Evolutionary conservation across 2,329 filamentous ascomycete genomes (phyloP), one percentile per base, ranked within the genome.

Genomic region (Xylariaceae sp.): DNA sequence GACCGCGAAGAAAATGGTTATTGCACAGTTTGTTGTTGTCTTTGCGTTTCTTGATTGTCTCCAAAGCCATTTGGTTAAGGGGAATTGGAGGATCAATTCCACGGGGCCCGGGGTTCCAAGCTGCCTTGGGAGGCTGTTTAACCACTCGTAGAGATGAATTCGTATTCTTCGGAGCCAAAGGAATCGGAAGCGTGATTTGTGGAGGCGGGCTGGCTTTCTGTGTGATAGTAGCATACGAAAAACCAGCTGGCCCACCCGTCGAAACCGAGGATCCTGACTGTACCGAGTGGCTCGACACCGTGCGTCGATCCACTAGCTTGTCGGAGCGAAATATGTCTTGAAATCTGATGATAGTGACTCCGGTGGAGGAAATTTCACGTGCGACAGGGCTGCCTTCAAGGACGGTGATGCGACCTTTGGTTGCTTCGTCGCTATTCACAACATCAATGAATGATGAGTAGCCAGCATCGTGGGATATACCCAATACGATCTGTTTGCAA

Each of bases 401-500:
- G 19, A 83, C 66, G 37, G 70, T 73, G 46, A 83, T 64, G 42
- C 73, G 73, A 23, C 65, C 55, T 19, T 67, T 67, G 19, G 61
- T 65, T 6, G 58, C 54, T 10, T 71, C 64, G 29, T 79, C 72
- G 36, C 67, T 65, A 20, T 76, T 63, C 3, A 82, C 63, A 48
- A 79, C 73, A 54, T 79, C 73, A 17, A 85, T 62, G 52, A 83
- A 79, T 7, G 79, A 72, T 4, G 76, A 77, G 55, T 83, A 84
- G 6, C 74, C 73, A 21, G 77, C 69, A 56, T 84, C 79, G 54
- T 83, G 80, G 2, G 79, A 82, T 40, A 83, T 72, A 37, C 80
- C 82, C 27, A 85, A 67, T 25, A 83, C 63, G 38, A 85, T 69
- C 53, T 81, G 75, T 56, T 75, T 79, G 68, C 81, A 85, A 57